Conservation (phyloP, 306 rosid species). For the Trifolium fragiferum region DNA sequence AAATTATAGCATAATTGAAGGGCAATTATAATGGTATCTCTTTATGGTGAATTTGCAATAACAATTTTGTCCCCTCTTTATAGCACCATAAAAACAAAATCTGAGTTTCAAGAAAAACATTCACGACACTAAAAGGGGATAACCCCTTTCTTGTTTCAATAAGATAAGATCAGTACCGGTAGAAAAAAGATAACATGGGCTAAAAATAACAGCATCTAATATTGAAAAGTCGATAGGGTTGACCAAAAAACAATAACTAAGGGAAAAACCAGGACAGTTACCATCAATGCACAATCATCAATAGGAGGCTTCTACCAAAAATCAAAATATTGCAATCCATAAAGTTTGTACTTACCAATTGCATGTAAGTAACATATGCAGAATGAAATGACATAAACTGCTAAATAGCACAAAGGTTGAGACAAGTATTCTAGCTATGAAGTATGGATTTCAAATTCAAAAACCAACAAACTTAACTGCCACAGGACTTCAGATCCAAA, state of each 20-base stretch:
- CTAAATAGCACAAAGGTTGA: constrained; percentile 48
- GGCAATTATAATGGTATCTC: background rate
- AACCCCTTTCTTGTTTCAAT: constrained; percentile 26
- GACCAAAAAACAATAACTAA: constrained; percentile 17
- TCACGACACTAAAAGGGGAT: constrained; percentile 17
- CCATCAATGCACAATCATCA: constrained; percentile 35
- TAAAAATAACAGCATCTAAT: constrained; percentile 26
- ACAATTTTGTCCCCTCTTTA: constrained; percentile 9
- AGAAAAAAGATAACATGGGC: constrained; percentile 23
- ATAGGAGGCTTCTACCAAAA: constrained; percentile 28
- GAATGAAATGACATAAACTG: constrained; percentile 48
- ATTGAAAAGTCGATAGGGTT: constrained; percentile 28
- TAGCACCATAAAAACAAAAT: constrained; percentile 8
- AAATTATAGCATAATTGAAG: constrained; percentile 17
- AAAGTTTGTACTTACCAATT: constrained; percentile 44
- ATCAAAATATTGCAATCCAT: constrained; percentile 46
- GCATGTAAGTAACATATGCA: constrained; percentile 52
- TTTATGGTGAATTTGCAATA: constrained; percentile 23
- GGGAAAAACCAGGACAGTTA: constrained; percentile 19
- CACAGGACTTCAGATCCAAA: constrained; percentile 76
- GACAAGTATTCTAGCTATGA: constrained; percentile 54
- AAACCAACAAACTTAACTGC: constrained; percentile 98
- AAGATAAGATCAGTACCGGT: constrained; percentile 23
- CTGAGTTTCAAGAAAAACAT: constrained; percentile 18
- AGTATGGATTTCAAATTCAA: constrained; percentile 59